Evolutionary conservation across 1,139 yeast species (phyloP).

Genomic region (Hyphopichia burtonii): DNA sequence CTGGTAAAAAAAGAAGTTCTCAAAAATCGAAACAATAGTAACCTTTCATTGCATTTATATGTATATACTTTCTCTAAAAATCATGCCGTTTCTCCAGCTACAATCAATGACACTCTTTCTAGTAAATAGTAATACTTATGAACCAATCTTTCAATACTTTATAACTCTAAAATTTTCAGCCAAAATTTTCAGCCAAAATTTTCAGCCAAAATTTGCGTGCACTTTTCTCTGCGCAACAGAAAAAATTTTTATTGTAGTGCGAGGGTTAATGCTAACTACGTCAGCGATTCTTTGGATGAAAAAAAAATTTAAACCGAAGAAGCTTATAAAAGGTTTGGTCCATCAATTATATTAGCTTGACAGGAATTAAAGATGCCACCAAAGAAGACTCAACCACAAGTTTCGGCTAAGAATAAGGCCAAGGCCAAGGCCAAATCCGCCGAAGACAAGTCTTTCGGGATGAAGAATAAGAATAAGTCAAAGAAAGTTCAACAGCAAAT

Average conservation of each 20-base stretch:
- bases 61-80: background rate
- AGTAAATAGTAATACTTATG: too few species aligned
- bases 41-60: background rate
- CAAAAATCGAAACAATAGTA: conserved; percentile 16
- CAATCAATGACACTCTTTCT: too few species aligned
- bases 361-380: conserved; percentile 55
- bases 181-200: background rate
- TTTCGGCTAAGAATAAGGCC: conserved; percentile 60
- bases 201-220: background rate
- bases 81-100: too few species aligned
- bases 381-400: conserved; percentile 63
- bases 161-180: too few species aligned
- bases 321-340: background rate
- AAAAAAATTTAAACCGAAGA: background rate
- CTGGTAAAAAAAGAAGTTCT: conserved; percentile 19
- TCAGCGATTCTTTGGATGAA: conserved; percentile 2
- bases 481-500: conserved; percentile 87
- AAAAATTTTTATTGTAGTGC: conserved; percentile 1
- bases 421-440: conserved; percentile 67
- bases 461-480: conserved; percentile 91
- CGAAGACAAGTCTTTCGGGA: conserved; percentile 91
- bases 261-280: conserved; percentile 2
- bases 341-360: background rate
- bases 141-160: too few species aligned
- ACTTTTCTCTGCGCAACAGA: background rate